Percentiles rank a stretch among this genome's conserved stretches.
Evolutionary conservation across 176 grass and related monocot species (phyloP).

Genomic region (Avena eriantha): DNA sequence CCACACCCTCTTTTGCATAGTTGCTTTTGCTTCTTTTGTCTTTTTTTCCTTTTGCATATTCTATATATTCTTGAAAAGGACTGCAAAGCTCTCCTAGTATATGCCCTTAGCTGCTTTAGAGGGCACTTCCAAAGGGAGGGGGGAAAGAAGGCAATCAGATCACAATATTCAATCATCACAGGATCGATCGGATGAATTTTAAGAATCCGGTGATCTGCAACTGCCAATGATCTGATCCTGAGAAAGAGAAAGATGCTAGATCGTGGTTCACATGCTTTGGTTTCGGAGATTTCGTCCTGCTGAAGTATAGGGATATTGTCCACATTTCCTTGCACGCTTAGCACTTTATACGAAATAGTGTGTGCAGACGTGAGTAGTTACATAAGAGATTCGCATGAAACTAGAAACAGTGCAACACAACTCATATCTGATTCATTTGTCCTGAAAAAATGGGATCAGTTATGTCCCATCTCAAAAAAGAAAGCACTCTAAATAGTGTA

Average conservation of each 20-base stretch:
- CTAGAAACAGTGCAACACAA: background rate
- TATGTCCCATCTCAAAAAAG: background rate
- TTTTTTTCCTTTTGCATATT: slow-evolving; percentile 26
- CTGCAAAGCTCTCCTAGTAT: slow-evolving; percentile 45
- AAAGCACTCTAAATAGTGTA: background rate
- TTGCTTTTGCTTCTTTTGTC: slow-evolving; percentile 36
- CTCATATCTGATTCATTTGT: background rate
- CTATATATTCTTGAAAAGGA: slow-evolving; percentile 41
- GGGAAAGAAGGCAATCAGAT: slow-evolving; percentile 40
- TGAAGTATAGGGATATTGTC: background rate
- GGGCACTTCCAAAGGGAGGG: slow-evolving; percentile 24
- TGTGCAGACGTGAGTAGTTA: background rate
- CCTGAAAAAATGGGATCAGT: background rate
- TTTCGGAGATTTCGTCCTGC: background rate
- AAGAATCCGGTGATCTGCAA: slow-evolving; percentile 1
- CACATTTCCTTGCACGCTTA: background rate
- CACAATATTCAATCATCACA: slow-evolving; percentile 41
- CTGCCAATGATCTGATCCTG: background rate
- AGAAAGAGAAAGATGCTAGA: slow-evolving; percentile 7
- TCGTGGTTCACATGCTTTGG: slow-evolving; percentile 41
- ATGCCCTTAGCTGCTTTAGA: slow-evolving; percentile 42
- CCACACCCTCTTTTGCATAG: background rate
- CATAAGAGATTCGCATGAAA: background rate
- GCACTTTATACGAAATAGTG: background rate
- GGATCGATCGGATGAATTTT: slow-evolving; percentile 5